A percentile compares a stretch with the other conserved stretches of the same genome.
Conservation (phyloP, 169 alveolate species). For the Condylostoma magnum region DNA sequence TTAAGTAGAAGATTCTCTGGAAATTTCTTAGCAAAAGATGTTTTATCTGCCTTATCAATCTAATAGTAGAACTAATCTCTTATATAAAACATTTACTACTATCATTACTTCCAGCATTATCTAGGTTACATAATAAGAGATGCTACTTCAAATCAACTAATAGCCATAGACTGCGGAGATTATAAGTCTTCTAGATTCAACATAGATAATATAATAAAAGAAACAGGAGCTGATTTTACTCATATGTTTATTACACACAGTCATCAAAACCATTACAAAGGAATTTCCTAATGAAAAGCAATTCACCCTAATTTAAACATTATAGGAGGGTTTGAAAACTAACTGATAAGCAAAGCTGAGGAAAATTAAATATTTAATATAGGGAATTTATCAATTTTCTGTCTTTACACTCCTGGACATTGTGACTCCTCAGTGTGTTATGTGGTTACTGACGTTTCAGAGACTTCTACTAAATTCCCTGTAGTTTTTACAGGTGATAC, state of each 20-base stretch:
- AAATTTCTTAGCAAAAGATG: too few relatives aligned
- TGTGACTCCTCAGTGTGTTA: slow-evolving; percentile 35
- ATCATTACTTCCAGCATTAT: not conserved
- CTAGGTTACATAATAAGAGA: slow-evolving; percentile 52
- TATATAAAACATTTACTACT: slow-evolving; percentile 9
- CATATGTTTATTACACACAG: slow-evolving; percentile 37
- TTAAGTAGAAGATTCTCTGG: too few relatives aligned
- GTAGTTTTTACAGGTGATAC: slow-evolving; percentile 50
- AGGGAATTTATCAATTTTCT: slow-evolving; percentile 50
- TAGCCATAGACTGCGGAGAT: slow-evolving; percentile 48
- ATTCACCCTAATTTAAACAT: slow-evolving; percentile 40
- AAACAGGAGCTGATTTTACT: slow-evolving; percentile 25
- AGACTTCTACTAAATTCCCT: slow-evolving; percentile 50
- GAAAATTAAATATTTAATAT: slow-evolving; percentile 43
- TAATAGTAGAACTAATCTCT: slow-evolving; percentile 20
- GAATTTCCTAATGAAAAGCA: slow-evolving; percentile 35
- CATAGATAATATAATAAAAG: slow-evolving; percentile 35
- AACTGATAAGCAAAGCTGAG: slow-evolving; percentile 8
- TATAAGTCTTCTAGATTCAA: slow-evolving; percentile 27
- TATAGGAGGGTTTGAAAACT: slow-evolving; percentile 18
- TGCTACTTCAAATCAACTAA: slow-evolving; percentile 35
- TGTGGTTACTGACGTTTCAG: slow-evolving; percentile 58
- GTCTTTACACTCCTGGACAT: slow-evolving; percentile 60
- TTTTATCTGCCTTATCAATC: too few relatives aligned
- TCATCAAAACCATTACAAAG: slow-evolving; percentile 32